Percentiles rank a stretch among this genome's conserved stretches.
phyloP scores from a whole-genome alignment of 352 stramenopile genomes.

The Pilasporangium apinafurcum region DNA sequence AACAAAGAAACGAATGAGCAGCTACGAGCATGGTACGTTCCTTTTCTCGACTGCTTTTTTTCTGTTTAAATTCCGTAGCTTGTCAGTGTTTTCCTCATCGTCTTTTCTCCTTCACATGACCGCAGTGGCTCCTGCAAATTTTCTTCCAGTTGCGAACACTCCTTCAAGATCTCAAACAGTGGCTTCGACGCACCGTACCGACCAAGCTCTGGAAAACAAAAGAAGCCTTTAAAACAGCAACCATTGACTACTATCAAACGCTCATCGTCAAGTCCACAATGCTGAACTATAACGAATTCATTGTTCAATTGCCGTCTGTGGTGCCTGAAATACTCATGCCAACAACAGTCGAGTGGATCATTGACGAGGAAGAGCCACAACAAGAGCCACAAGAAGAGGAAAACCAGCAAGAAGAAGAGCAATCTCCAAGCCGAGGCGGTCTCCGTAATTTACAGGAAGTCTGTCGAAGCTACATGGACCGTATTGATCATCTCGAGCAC shows the following conservation, averaged over 20 bases:
- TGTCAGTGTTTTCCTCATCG: too few species aligned
- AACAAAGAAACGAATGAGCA: too few species aligned
- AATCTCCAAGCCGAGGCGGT: background rate
- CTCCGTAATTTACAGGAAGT: background rate
- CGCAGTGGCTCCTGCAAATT: slow-evolving; percentile 1
- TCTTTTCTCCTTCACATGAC: background rate
- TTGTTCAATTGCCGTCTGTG: too few species aligned
- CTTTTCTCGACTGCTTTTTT: too few species aligned
- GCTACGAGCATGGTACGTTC: too few species aligned
- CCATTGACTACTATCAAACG: background rate
- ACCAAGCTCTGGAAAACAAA: background rate
- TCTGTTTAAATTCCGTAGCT: too few species aligned
- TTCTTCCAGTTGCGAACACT: slow-evolving; percentile 5
- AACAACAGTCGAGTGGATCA: slow-evolving; percentile 7
- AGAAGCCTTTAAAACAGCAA: background rate
- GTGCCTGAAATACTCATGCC: too few species aligned
- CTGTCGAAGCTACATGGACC: slow-evolving; percentile 5
- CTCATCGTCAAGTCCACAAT: slow-evolving; percentile 5
- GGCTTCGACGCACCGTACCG: background rate
- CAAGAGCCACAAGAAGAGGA: background rate
- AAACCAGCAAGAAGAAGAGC: background rate
- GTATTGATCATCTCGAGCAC: slow-evolving; percentile 2
- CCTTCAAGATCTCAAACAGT: background rate
- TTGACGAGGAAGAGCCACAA: too few species aligned
- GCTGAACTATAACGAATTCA: slow-evolving; percentile 7